Percentiles rank a stretch among this genome's conserved stretches.
These are phyloP conservation scores for Coix lacrymajobi DNA, from an alignment of 176 grass and related monocot species.

Conservation along the genomic window DNA sequence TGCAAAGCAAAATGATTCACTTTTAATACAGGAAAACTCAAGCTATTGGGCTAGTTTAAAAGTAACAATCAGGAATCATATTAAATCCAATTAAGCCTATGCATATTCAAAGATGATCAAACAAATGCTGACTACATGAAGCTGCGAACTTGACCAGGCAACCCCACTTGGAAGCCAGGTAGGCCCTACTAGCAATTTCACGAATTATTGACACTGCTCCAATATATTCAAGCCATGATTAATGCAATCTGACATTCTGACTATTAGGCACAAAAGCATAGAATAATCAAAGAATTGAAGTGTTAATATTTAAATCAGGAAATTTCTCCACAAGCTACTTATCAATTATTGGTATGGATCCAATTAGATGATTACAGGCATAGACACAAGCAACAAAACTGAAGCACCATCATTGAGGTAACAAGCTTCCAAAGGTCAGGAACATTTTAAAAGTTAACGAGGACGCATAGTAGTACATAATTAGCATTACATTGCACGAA, in stretches of 20 bases:
- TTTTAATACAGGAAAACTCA: background rate
- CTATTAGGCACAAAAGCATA: background rate
- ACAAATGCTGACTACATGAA: background rate
- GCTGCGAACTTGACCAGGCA: background rate
- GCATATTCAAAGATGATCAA: background rate
- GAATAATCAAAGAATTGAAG: background rate
- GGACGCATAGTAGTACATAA: background rate
- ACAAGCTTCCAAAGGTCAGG: background rate
- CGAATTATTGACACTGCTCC: background rate
- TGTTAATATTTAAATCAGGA: background rate
- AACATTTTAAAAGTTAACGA: background rate
- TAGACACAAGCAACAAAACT: background rate
- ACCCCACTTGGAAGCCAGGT: background rate
- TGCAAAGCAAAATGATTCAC: background rate
- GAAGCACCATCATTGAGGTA: background rate
- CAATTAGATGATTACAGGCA: background rate
- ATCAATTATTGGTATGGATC: background rate
- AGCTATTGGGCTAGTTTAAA: background rate
- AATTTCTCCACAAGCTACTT: background rate
- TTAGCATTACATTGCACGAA: background rate
- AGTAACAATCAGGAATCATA: background rate
- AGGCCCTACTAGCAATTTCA: background rate
- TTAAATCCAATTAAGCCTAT: background rate
- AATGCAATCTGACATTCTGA: background rate
- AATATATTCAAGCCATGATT: background rate